Evolutionary conservation across 805 yeast species (phyloP).

Genomic region (Yamadazyma phyllophila): DNA sequence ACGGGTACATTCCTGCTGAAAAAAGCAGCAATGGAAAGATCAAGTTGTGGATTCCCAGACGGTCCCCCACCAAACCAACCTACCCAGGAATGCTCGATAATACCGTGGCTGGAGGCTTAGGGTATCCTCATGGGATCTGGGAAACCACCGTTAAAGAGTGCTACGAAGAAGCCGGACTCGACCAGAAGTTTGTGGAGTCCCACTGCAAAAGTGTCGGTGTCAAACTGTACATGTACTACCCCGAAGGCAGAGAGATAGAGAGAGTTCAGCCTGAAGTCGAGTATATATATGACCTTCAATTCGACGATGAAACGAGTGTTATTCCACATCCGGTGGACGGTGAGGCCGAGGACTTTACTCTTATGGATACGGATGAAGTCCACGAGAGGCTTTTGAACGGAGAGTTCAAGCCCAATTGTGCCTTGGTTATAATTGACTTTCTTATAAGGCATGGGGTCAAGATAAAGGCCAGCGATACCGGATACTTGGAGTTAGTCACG

Average conservation of each 20-base stretch:
- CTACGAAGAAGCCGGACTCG: conserved; percentile 86
- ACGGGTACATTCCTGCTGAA: conserved; percentile 63
- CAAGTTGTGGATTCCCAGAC: conserved; percentile 79
- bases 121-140: conserved; percentile 68
- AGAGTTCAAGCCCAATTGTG: conserved; percentile 90
- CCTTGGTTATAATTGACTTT: conserved; percentile 74
- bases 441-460: conserved; percentile 80
- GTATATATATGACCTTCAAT: conserved; percentile 68
- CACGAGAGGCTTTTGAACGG: conserved; percentile 45
- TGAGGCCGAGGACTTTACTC: conserved; percentile 70
- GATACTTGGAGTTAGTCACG: conserved; percentile 56
- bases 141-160: conserved; percentile 87
- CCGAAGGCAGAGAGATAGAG: conserved; percentile 36
- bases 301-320: conserved; percentile 40
- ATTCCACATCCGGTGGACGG: conserved; percentile 47
- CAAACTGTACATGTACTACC: conserved; percentile 60
- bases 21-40: conserved; percentile 37
- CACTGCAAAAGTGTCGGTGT: conserved; percentile 57
- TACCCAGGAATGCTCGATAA: conserved; percentile 91
- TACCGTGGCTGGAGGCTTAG: conserved; percentile 94
- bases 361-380: conserved; percentile 62
- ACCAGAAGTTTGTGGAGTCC: conserved; percentile 45
- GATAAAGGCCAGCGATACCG: conserved; percentile 65
- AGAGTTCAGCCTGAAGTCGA: conserved; percentile 89
- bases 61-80: conserved; percentile 77